Conservation (phyloP, 176 grass and related monocot species). For the Canna indica region DNA sequence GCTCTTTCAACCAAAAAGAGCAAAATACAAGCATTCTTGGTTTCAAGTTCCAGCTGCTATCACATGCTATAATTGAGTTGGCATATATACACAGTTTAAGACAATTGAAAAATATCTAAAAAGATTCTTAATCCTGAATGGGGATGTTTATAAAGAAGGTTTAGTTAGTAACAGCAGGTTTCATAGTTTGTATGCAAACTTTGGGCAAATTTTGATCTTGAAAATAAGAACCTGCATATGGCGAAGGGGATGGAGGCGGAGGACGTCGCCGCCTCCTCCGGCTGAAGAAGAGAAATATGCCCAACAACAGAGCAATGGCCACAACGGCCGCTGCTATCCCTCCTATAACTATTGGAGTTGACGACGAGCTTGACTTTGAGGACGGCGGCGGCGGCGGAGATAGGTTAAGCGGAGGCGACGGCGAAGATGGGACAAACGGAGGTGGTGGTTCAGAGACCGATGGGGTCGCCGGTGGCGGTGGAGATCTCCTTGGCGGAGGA, state of each 20-base stretch:
- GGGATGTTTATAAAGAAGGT: background rate
- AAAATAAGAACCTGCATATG: background rate
- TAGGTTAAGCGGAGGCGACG: background rate
- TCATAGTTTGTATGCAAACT: background rate
- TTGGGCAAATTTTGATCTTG: background rate
- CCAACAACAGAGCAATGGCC: conserved; percentile 24
- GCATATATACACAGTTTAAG: too few relatives aligned
- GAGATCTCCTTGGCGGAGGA: conserved; percentile 4
- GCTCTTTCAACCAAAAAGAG: background rate
- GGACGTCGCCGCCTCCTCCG: conserved; percentile 16
- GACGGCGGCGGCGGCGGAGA: conserved; percentile 11
- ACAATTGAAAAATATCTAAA: too few relatives aligned
- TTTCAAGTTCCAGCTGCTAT: too few relatives aligned
- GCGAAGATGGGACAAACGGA: background rate
- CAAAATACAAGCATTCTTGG: too few relatives aligned
- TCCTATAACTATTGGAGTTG: conserved; percentile 11
- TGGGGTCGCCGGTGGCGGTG: background rate
- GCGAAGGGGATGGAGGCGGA: background rate
- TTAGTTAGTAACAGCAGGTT: background rate
- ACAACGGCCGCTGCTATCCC: conserved; percentile 33
- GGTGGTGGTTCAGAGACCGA: background rate
- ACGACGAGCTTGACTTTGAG: background rate
- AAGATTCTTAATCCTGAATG: background rate
- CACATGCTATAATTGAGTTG: too few relatives aligned
- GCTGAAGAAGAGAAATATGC: conserved; percentile 26